Percentiles rank a stretch among this genome's conserved stretches.
These are phyloP conservation scores for Wickerhamomyces pijperi DNA, from an alignment of 805 yeast species.

Conservation along the genomic window DNA sequence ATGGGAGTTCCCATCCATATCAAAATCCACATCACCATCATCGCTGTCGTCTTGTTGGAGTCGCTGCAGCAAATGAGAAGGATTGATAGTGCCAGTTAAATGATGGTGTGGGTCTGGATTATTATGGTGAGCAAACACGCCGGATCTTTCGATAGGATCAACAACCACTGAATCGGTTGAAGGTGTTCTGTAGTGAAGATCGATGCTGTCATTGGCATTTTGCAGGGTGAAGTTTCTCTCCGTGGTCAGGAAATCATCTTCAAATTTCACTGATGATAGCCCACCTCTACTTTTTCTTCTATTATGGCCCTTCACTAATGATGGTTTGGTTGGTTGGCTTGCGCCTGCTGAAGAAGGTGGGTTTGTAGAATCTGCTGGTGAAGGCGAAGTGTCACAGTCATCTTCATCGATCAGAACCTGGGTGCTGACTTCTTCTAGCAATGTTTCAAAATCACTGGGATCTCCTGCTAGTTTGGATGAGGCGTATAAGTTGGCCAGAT, in stretches of 20 bases:
- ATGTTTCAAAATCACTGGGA: conserved; percentile 9
- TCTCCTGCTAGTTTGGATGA: neutral
- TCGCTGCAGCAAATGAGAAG: neutral
- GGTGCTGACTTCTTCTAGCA: conserved; percentile 15
- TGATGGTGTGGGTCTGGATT: neutral
- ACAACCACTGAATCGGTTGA: neutral
- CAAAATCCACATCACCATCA: neutral
- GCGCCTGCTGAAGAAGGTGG: conserved; percentile 1
- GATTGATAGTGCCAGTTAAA: neutral
- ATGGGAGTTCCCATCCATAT: neutral
- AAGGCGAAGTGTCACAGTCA: conserved; percentile 2
- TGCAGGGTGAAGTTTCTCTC: conserved; percentile 2
- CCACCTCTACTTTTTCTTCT: conserved; percentile 19
- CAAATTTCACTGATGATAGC: conserved; percentile 15
- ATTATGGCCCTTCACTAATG: conserved; percentile 11
- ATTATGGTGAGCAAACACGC: neutral
- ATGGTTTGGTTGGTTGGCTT: conserved; percentile 1
- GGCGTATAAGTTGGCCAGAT: neutral
- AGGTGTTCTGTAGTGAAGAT: neutral
- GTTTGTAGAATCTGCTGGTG: neutral
- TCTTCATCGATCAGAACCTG: conserved; percentile 9
- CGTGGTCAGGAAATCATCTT: conserved; percentile 9
- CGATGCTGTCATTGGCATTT: neutral
- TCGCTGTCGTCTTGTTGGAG: neutral
- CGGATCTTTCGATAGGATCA: neutral